These are phyloP conservation scores for Tardiomyces blankii DNA, from an alignment of 1,139 yeast species.

Conservation along the genomic window DNA sequence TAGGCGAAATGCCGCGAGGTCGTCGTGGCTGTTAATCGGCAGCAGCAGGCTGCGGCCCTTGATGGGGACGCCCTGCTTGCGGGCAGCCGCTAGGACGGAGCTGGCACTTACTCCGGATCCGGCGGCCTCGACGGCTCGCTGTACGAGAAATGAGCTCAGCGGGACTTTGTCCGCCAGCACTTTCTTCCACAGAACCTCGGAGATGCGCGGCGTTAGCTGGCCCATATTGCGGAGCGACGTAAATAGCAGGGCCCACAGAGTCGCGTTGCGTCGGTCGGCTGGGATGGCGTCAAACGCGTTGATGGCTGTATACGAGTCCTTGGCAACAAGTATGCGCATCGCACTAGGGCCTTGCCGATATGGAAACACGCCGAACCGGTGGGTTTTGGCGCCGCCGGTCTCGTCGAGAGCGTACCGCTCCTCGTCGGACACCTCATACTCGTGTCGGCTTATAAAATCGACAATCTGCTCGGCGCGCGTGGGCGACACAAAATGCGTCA, in stretches of 20 bases:
- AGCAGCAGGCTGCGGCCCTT: background rate
- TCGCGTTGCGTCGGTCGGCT: constrained; percentile 7
- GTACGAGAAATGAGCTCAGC: constrained; percentile 12
- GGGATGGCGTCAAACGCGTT: constrained; percentile 2
- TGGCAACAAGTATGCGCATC: constrained; percentile 7
- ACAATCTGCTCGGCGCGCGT: constrained; percentile 4
- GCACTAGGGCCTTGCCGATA: constrained; percentile 6
- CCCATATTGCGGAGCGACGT: constrained; percentile 11
- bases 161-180: constrained; percentile 6
- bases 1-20: constrained; percentile 2
- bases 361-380: constrained; percentile 4
- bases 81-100: background rate
- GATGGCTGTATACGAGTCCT: constrained; percentile 4
- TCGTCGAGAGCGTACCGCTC: constrained; percentile 2
- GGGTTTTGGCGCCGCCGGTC: background rate
- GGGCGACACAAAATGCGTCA: constrained; percentile 7
- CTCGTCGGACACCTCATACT: background rate
- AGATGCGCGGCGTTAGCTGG: constrained; percentile 12
- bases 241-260: constrained; percentile 17
- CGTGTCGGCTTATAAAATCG: constrained; percentile 1
- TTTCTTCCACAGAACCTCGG: constrained; percentile 15
- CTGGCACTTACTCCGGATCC: background rate
- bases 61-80: background rate
- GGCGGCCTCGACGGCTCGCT: constrained; percentile 2
- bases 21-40: background rate